These are phyloP conservation scores for Hypholoma fasciculare DNA, from an alignment of 768 basidiomycete genomes.

Conservation along the genomic window DNA sequence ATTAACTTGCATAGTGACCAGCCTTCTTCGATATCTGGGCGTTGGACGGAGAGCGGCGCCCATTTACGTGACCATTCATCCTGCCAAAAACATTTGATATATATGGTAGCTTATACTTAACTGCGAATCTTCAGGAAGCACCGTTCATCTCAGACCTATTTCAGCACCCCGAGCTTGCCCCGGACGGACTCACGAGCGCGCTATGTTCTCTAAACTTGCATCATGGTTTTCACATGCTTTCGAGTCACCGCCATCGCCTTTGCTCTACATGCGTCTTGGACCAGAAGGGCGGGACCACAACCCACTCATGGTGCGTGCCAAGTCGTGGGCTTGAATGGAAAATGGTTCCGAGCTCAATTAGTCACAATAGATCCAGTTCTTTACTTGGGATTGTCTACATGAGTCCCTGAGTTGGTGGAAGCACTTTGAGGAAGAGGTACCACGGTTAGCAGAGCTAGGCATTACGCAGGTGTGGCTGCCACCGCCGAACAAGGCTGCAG, in stretches of 20 bases:
- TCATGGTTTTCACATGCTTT: slow-evolving; percentile 25
- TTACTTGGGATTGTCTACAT: slow-evolving; percentile 74
- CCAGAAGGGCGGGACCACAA: slow-evolving; percentile 50
- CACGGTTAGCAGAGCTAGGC: slow-evolving; percentile 62
- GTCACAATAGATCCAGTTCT: slow-evolving; percentile 68
- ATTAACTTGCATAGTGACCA: too few species aligned
- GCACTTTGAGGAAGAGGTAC: slow-evolving; percentile 66
- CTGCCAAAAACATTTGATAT: too few species aligned
- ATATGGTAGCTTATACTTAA: too few species aligned
- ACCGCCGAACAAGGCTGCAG: slow-evolving; percentile 78
- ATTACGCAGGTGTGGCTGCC: slow-evolving; percentile 85
- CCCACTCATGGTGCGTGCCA: slow-evolving; percentile 62
- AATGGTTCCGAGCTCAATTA: too few species aligned
- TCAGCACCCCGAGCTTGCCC: too few species aligned
- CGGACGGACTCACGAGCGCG: background rate
- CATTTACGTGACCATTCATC: too few species aligned
- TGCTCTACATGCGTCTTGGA: slow-evolving; percentile 62
- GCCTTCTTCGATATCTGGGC: too few species aligned
- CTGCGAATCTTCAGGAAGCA: too few species aligned
- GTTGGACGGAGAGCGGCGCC: too few species aligned
- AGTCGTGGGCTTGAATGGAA: background rate
- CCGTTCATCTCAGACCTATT: too few species aligned
- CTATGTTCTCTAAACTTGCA: slow-evolving; percentile 31
- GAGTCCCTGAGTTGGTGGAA: slow-evolving; percentile 76
- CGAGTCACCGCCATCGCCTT: slow-evolving; percentile 26